Percentiles rank a stretch among this genome's conserved stretches.
phyloP scores from a whole-genome alignment of 75 land plant genomes.

The Ceratopteris richardii region DNA sequence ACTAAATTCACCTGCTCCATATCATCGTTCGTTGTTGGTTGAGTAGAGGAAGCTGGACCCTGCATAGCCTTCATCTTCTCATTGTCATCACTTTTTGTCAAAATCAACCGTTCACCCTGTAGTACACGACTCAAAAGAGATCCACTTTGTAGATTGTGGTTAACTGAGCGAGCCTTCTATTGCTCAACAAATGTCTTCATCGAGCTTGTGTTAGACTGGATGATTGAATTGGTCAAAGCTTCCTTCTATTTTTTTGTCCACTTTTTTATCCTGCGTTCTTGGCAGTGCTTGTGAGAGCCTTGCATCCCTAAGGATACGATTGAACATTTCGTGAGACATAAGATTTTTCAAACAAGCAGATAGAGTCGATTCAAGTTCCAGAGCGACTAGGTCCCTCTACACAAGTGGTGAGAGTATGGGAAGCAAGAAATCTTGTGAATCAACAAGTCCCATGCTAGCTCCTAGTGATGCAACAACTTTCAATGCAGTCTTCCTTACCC shows the following conservation, averaged over 20 bases:
- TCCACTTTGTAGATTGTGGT: not conserved
- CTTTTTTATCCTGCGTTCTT: not conserved
- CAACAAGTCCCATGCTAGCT: slow-evolving; percentile 69
- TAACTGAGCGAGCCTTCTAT: slow-evolving; percentile 1
- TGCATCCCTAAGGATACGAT: slow-evolving; percentile 64
- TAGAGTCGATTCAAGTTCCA: slow-evolving; percentile 58
- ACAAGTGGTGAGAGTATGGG: slow-evolving; percentile 78
- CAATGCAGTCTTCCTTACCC: slow-evolving; percentile 88
- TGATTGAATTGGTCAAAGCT: not conserved
- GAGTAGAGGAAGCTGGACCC: slow-evolving; percentile 50
- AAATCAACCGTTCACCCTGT: not conserved
- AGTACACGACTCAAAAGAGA: not conserved
- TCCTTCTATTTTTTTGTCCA: not conserved
- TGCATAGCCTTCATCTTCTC: slow-evolving; percentile 62
- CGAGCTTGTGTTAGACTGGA: not conserved
- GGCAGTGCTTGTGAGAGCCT: slow-evolving; percentile 19
- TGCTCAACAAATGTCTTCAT: not conserved
- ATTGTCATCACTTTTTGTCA: slow-evolving; percentile 31
- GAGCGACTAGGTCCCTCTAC: slow-evolving; percentile 75
- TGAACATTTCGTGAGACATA: slow-evolving; percentile 60
- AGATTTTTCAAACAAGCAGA: slow-evolving; percentile 84
- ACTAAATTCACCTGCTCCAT: not conserved
- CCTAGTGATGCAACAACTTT: slow-evolving; percentile 78
- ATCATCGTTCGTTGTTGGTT: slow-evolving; percentile 7
- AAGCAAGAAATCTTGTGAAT: slow-evolving; percentile 76